Conservation (phyloP, 768 basidiomycete species). For the Suillus sp. region DNA sequence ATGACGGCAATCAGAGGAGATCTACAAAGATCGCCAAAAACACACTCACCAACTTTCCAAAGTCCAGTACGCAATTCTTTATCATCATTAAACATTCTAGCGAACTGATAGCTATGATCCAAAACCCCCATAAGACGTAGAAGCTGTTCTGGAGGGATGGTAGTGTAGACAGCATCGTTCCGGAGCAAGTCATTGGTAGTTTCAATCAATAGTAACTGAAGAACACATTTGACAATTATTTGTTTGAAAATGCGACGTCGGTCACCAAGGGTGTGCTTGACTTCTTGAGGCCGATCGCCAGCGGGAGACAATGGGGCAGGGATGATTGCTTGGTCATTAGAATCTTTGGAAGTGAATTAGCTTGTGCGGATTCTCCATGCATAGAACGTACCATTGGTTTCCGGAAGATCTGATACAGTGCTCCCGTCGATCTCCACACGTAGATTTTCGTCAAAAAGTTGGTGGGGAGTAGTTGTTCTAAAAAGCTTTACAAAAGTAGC, state of each 20-base stretch:
- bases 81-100: conserved; percentile 96
- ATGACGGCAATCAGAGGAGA: conserved; percentile 1
- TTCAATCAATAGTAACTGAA: conserved; percentile 94
- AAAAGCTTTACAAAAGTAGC: conserved; percentile 96
- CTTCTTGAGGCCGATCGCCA: conserved; percentile 53
- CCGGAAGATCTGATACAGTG: conserved; percentile 50
- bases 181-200: conserved; percentile 95
- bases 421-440: conserved; percentile 78
- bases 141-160: conserved; percentile 92
- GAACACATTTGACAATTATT: conserved; percentile 99
- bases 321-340: conserved; percentile 68
- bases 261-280: conserved; percentile 60
- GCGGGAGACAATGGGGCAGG: conserved; percentile 86
- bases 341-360: conserved; percentile 45
- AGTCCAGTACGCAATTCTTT: conserved; percentile 94
- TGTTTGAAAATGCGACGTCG: conserved; percentile 93
- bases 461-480: conserved; percentile 95
- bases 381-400: conserved; percentile 38
- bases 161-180: conserved; percentile 87
- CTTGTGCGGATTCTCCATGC: neutral
- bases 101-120: conserved; percentile 97
- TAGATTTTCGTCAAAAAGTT: conserved; percentile 90
- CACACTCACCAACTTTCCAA: conserved; percentile 95
- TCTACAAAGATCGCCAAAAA: neutral
- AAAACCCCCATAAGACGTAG: conserved; percentile 93